A percentile compares a stretch with the other conserved stretches of the same genome.
phyloP scores from a whole-genome alignment of 2,329 filamentous ascomycete genomes.

The Pestalotiopsis sp. region DNA sequence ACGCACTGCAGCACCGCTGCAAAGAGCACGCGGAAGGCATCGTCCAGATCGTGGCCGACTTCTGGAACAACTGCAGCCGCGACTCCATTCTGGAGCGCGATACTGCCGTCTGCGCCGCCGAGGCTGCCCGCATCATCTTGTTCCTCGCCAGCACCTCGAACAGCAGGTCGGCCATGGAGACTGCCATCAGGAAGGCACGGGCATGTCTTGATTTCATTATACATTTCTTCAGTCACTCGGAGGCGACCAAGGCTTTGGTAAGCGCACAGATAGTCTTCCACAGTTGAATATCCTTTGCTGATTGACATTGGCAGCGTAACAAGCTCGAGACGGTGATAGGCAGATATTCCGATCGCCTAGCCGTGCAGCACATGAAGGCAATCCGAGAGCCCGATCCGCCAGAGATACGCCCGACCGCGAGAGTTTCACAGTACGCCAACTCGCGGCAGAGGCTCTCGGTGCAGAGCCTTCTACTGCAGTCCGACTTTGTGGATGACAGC shows the following conservation, averaged over 20 bases:
- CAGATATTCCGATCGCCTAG: constrained; percentile 28
- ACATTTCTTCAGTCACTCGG: constrained; percentile 28
- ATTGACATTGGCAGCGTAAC: constrained; percentile 20
- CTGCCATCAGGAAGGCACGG: constrained; percentile 26
- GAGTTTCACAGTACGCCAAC: constrained; percentile 30
- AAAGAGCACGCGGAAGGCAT: constrained; percentile 41
- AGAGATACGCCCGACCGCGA: constrained; percentile 19
- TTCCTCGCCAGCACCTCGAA: constrained; percentile 28
- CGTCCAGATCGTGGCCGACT: constrained; percentile 34
- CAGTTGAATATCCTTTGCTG: neutral
- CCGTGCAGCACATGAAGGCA: constrained; percentile 25
- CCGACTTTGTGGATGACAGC: constrained; percentile 42
- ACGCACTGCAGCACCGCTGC: constrained; percentile 34
- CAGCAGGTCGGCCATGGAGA: constrained; percentile 22
- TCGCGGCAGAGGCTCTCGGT: constrained; percentile 39
- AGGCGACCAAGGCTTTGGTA: constrained; percentile 31
- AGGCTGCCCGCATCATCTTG: constrained; percentile 40
- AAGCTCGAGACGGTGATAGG: constrained; percentile 29
- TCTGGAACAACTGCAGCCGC: constrained; percentile 26
- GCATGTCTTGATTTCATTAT: constrained; percentile 31
- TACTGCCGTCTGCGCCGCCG: constrained; percentile 44
- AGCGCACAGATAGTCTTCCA: neutral
- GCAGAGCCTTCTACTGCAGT: constrained; percentile 41
- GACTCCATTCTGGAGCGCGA: constrained; percentile 40
- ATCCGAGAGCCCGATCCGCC: constrained; percentile 22